Percentiles rank a stretch among this genome's conserved stretches.
phyloP scores from a whole-genome alignment of 805 yeast species.

The Suhomyces sp. region DNA sequence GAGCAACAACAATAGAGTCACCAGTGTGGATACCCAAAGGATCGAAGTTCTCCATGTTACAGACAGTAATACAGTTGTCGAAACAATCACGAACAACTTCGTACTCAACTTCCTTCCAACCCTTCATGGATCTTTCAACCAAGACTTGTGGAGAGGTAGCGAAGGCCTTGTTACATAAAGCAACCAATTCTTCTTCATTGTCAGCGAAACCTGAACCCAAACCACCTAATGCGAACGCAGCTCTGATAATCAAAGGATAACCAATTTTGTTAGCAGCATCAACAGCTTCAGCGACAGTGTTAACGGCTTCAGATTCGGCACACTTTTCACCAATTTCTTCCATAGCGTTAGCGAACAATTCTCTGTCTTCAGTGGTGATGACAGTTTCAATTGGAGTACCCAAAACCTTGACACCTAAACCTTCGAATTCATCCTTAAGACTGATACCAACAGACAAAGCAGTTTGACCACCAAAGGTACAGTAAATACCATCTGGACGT shows the following conservation, averaged over 20 bases:
- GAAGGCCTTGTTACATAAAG: slow-evolving; percentile 85
- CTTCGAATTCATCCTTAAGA: slow-evolving; percentile 91
- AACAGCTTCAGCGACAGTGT: slow-evolving; percentile 76
- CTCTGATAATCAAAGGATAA: slow-evolving; percentile 94
- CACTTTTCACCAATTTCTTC: slow-evolving; percentile 93
- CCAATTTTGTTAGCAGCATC: slow-evolving; percentile 84
- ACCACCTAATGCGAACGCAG: slow-evolving; percentile 97
- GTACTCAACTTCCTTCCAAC: slow-evolving; percentile 98
- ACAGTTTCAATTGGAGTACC: slow-evolving; percentile 97
- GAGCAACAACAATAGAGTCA: slow-evolving; percentile 98
- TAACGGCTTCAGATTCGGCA: slow-evolving; percentile 89
- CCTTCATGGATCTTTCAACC: slow-evolving; percentile 95
- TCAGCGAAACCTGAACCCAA: slow-evolving; percentile 97
- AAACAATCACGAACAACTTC: slow-evolving; percentile 98
- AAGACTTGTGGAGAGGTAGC: slow-evolving; percentile 95
- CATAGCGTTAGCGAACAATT: slow-evolving; percentile 91
- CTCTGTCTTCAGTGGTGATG: slow-evolving; percentile 98
- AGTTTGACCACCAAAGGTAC: slow-evolving; percentile 98
- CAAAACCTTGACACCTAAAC: slow-evolving; percentile 87
- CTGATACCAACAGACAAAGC: slow-evolving; percentile 95
- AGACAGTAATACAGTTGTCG: slow-evolving; percentile 97
- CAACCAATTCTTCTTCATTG: slow-evolving; percentile 77
- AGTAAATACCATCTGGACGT: slow-evolving; percentile 94
- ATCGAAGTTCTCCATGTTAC: slow-evolving; percentile 99
- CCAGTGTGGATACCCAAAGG: slow-evolving; percentile 99